These are phyloP conservation scores for Exserohilum turcica DNA, from an alignment of 2,329 filamentous ascomycete genomes.

Conservation along the genomic window DNA sequence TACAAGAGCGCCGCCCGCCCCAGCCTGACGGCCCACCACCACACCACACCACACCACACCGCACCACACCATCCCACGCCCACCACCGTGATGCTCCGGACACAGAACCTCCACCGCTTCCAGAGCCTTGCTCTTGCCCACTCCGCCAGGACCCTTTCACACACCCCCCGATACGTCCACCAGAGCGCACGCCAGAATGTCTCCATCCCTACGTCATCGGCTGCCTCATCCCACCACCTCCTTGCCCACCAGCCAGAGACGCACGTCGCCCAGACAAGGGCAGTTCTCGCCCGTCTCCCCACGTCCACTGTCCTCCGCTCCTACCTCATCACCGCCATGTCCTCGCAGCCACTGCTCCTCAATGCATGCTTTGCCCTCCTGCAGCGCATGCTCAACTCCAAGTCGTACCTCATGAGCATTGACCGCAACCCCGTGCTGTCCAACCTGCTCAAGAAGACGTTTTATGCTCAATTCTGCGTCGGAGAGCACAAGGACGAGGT, in stretches of 20 bases:
- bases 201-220: conserved; percentile 30
- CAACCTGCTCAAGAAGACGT: conserved; percentile 75
- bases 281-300: conserved; percentile 67
- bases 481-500: conserved; percentile 76
- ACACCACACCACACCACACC: neutral
- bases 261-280: conserved; percentile 19
- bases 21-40: conserved; percentile 1
- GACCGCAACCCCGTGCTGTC: conserved; percentile 76
- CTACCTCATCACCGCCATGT: conserved; percentile 70
- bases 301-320: conserved; percentile 70
- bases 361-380: conserved; percentile 72
- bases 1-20: conserved; percentile 2
- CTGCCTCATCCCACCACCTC: conserved; percentile 23
- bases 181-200: conserved; percentile 39
- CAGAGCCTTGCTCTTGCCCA: conserved; percentile 27
- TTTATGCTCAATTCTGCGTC: conserved; percentile 91
- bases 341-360: conserved; percentile 72
- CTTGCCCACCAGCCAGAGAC: conserved; percentile 21
- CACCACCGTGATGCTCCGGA: conserved; percentile 27
- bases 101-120: conserved; percentile 32
- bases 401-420: conserved; percentile 69
- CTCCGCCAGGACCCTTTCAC: conserved; percentile 26
- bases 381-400: conserved; percentile 70
- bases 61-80: neutral
- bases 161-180: conserved; percentile 36